Percentiles rank a stretch among this genome's conserved stretches.
These are phyloP conservation scores for Botrytis porri DNA, from an alignment of 2,329 filamentous ascomycete species.

Conservation along the genomic window DNA sequence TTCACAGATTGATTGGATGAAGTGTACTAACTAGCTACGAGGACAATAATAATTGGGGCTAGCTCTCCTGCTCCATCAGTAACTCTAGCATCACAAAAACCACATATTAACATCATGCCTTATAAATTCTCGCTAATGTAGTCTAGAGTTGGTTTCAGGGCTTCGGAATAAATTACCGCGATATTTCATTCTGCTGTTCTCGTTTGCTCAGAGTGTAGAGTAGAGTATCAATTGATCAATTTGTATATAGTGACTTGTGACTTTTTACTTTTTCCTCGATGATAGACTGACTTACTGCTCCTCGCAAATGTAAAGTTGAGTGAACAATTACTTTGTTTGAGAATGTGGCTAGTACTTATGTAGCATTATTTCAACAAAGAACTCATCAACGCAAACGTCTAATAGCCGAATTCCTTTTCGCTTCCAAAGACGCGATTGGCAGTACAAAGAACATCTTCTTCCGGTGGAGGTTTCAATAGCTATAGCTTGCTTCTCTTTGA, in stretches of 20 bases:
- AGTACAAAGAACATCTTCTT: background rate
- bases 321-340: background rate
- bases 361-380: background rate
- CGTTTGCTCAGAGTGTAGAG: accelerated
- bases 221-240: background rate
- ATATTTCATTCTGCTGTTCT: background rate
- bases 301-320: background rate
- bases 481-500: background rate
- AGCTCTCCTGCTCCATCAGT: no score
- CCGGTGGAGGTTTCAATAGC: background rate
- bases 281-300: background rate
- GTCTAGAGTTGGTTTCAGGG: background rate
- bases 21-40: no score
- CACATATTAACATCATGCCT: no score
- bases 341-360: background rate
- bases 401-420: background rate
- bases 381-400: background rate
- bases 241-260: background rate
- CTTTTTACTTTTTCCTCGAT: background rate
- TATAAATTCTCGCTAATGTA: background rate
- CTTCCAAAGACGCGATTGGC: background rate
- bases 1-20: no score
- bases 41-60: no score
- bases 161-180: background rate
- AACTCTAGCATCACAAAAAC: no score